Evolutionary conservation across 441 rosid genomes (phyloP).

Genomic region (Corymbia calophylla): DNA sequence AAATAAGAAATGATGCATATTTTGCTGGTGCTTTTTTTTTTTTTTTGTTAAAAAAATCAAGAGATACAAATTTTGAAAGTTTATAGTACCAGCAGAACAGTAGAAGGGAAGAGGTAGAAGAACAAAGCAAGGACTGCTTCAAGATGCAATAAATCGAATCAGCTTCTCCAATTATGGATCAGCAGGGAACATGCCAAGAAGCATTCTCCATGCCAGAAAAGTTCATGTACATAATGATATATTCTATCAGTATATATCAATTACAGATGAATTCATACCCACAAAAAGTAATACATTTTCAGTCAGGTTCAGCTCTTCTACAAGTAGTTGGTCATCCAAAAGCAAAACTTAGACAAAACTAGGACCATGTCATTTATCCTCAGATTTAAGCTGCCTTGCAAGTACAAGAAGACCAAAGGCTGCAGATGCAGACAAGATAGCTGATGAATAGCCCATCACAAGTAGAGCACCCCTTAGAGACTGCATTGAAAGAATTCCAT

Average conservation of each 20-base stretch:
- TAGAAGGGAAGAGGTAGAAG: neutral
- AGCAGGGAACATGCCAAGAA: neutral
- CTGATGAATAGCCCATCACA: slow-evolving; percentile 46
- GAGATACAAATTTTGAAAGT: neutral
- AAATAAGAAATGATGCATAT: neutral
- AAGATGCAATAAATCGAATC: neutral
- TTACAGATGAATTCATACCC: neutral
- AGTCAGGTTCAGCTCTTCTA: neutral
- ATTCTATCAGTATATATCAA: neutral
- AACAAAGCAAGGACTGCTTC: neutral
- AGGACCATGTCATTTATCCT: slow-evolving; percentile 35
- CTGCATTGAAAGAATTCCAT: slow-evolving; percentile 32
- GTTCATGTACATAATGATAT: neutral
- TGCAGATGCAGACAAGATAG: slow-evolving; percentile 54
- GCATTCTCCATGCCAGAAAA: neutral
- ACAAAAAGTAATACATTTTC: neutral
- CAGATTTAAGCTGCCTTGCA: slow-evolving; percentile 54
- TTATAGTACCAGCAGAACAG: neutral
- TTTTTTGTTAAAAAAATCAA: neutral
- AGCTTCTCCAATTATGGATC: neutral
- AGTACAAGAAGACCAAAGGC: slow-evolving; percentile 55
- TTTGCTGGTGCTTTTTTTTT: neutral
- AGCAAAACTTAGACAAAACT: slow-evolving; percentile 3
- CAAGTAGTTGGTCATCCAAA: neutral
- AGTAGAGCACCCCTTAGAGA: slow-evolving; percentile 77